These are phyloP conservation scores for Fusarium aywerte DNA, from an alignment of 2,329 filamentous ascomycete genomes.

Conservation along the genomic window DNA sequence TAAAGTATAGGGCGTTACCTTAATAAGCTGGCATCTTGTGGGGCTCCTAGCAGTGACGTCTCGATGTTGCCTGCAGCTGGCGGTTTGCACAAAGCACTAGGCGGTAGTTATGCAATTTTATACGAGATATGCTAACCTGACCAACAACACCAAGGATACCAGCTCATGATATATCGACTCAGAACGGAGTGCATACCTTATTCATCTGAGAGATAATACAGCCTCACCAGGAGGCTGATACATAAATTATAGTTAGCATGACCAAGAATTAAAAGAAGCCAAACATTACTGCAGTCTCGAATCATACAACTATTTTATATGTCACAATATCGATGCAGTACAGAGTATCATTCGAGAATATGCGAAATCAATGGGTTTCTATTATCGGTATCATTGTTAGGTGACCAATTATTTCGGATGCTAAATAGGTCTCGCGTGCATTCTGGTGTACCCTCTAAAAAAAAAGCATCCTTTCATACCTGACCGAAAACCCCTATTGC, in stretches of 20 bases:
- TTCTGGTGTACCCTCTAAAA: not conserved
- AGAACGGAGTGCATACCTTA: not conserved
- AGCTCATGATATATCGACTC: not conserved
- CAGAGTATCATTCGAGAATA: not conserved
- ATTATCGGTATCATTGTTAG: not conserved
- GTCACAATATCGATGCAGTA: not conserved
- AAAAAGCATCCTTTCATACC: not conserved
- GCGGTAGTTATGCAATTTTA: constrained; percentile 19
- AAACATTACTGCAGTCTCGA: not conserved
- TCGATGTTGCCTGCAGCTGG: constrained; percentile 50
- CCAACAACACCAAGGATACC: not conserved
- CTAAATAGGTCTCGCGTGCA: not conserved
- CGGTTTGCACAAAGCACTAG: constrained; percentile 17
- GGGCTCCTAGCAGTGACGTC: constrained; percentile 48
- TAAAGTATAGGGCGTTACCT: constrained; percentile 25
- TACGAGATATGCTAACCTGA: not conserved
- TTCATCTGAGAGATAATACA: not conserved
- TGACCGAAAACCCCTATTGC: constrained; percentile 12
- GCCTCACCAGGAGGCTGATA: too few relatives aligned
- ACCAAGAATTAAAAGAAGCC: not conserved
- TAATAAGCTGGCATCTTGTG: constrained; percentile 37
- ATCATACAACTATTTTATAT: not conserved
- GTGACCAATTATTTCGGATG: not conserved
- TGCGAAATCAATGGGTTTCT: not conserved
- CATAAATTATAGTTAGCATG: not conserved